These are phyloP conservation scores for Cadophora gregata DNA, from an alignment of 2,329 filamentous ascomycete genomes.

Conservation along the genomic window DNA sequence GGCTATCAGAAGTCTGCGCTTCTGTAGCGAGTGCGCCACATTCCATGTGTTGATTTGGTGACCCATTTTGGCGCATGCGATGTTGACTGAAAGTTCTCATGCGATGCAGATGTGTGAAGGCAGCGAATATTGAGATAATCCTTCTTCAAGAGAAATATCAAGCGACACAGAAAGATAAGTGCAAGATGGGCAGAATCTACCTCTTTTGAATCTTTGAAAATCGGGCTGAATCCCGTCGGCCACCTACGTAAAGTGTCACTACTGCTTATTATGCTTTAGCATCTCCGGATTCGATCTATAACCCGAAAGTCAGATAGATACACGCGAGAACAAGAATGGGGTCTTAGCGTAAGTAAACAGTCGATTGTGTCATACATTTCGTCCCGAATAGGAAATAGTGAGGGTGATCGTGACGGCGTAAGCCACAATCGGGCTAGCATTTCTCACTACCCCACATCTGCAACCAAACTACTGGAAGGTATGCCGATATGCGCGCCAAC, in stretches of 20 bases:
- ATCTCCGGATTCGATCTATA: background rate
- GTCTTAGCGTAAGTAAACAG: background rate
- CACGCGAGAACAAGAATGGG: background rate
- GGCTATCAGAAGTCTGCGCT: conserved; percentile 60
- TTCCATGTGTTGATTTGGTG: conserved; percentile 45
- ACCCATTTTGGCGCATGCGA: conserved; percentile 24
- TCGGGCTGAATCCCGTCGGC: background rate
- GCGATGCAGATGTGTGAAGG: background rate
- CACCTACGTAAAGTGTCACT: background rate
- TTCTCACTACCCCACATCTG: background rate
- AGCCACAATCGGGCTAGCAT: background rate
- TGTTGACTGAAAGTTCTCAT: background rate
- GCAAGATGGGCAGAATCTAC: background rate
- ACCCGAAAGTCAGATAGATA: background rate
- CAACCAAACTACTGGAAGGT: background rate
- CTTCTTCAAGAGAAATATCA: background rate
- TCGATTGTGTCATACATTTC: background rate
- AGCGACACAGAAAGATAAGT: background rate
- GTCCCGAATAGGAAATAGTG: background rate
- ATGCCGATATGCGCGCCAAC: conserved; percentile 10
- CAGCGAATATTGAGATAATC: background rate
- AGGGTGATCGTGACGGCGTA: background rate
- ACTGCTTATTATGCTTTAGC: background rate
- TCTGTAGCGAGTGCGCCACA: conserved; percentile 60
- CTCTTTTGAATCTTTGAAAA: background rate